Evolutionary conservation across 768 basidiomycete genomes (phyloP), one percentile per base, ranked within the genome.

Genomic region (Auricularia cornea): DNA sequence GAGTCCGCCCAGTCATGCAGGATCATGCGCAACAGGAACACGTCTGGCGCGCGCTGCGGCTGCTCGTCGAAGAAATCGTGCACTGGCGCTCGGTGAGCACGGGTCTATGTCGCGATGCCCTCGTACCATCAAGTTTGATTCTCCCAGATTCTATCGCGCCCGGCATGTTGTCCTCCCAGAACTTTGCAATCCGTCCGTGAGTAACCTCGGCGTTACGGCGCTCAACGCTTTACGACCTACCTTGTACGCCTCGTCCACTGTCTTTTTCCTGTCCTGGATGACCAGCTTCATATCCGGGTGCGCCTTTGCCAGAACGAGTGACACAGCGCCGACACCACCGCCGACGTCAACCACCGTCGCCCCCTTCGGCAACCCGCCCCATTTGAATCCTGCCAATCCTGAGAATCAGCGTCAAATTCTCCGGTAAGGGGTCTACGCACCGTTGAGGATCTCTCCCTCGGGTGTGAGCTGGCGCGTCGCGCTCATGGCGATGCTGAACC

Each of bases 401-500:
- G 3, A 20, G 8, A 2, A 10, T 10, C 48, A 28, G 8, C n/a
- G n/a, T n/a, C n/a, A n/a, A n/a, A n/a, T n/a, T n/a, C n/a, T n/a
- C n/a, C n/a, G n/a, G n/a, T n/a, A n/a, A n/a, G n/a, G n/a, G n/a
- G n/a, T n/a, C n/a, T n/a, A 57, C 30, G 3, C 29, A 29, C 54
- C 54, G 14, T 57, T 16, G 12, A 57, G 16, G 30, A 30, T 57
- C 54, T 12, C 14, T 5, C 14, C 23, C 26, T 57, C 54, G 12
- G 54, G 54, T 26, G 28, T 31, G 28, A 57, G 12, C 28, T 31
- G 54, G 23, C 26, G 14, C n/a, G 54, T 26, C 12, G 59, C 66
- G 54, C 66, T 63, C 72, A 79, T 78, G 10, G 70, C 77, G 5
- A 70, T 64, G 2, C 66, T 68, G 59, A 78, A 78, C 1, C 76